Evolutionary conservation across 139 green algal genomes (phyloP).

Genomic region (Diplosphaera chodatii): DNA sequence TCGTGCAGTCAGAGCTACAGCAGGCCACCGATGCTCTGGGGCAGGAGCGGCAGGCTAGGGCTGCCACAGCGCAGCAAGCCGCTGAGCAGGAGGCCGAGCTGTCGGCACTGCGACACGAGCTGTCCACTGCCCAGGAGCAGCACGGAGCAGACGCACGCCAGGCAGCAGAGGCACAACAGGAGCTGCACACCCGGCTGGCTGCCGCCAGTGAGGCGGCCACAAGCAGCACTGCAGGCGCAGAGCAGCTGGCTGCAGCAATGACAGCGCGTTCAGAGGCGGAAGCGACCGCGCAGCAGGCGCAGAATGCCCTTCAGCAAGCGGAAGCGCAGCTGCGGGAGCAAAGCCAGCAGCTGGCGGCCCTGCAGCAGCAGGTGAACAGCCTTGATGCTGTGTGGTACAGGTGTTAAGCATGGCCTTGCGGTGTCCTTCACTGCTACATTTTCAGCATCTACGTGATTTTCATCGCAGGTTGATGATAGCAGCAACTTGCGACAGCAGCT

Average conservation of each 20-base stretch:
- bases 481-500: background rate
- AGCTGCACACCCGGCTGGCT: background rate
- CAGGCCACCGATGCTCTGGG: background rate
- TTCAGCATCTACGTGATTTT: too few species aligned
- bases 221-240: too few species aligned
- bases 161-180: background rate
- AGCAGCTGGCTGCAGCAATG: too few species aligned
- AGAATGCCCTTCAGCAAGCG: background rate
- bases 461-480: background rate
- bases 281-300: background rate
- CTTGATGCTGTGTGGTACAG: too few species aligned
- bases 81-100: background rate
- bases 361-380: background rate
- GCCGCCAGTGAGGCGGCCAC: background rate
- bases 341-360: background rate
- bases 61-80: conserved; percentile 2
- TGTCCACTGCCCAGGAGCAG: background rate
- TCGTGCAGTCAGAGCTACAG: conserved; percentile 6
- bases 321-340: background rate
- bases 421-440: too few species aligned
- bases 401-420: too few species aligned
- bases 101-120: background rate
- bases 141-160: background rate
- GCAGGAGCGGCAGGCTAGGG: conserved; percentile 3
- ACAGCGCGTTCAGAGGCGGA: background rate